phyloP scores from a whole-genome alignment of 257 asterid genomes.

The Rehmannia glutinosa region DNA sequence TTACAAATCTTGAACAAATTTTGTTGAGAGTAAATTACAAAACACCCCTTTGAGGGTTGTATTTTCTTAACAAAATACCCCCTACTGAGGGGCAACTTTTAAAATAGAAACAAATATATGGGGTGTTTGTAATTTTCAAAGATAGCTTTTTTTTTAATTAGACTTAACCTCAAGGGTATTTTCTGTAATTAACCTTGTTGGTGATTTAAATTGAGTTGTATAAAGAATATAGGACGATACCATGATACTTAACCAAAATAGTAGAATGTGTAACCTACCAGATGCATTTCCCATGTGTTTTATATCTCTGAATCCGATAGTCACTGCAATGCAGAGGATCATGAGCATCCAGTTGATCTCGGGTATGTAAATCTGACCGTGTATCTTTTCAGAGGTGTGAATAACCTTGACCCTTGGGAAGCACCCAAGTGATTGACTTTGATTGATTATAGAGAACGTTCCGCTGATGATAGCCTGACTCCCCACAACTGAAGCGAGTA shows the following conservation, averaged over 20 bases:
- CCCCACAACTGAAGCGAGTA: slow-evolving; percentile 95
- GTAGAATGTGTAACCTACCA: slow-evolving; percentile 34
- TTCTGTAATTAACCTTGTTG: no score
- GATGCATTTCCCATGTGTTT: slow-evolving; percentile 97
- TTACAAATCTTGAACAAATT: neutral
- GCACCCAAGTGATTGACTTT: slow-evolving; percentile 92
- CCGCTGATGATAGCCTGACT: slow-evolving; percentile 98
- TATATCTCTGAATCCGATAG: slow-evolving; percentile 87
- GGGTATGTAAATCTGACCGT: slow-evolving; percentile 94
- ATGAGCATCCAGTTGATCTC: slow-evolving; percentile 96
- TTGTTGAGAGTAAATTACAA: no score
- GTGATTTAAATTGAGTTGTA: neutral
- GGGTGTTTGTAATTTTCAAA: no score
- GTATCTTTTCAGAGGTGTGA: slow-evolving; percentile 83
- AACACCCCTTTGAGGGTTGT: no score
- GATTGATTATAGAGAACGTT: slow-evolving; percentile 95
- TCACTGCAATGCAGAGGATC: slow-evolving; percentile 94
- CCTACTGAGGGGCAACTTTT: no score
- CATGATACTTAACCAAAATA: no score
- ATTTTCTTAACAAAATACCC: no score
- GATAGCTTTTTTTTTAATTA: no score
- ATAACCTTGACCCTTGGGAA: slow-evolving; percentile 93
- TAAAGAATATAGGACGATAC: no score
- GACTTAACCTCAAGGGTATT: no score
- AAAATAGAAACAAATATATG: no score